Evolutionary conservation across 805 yeast genomes (phyloP).

Genomic region (Maudiozyma saulgeensis): DNA sequence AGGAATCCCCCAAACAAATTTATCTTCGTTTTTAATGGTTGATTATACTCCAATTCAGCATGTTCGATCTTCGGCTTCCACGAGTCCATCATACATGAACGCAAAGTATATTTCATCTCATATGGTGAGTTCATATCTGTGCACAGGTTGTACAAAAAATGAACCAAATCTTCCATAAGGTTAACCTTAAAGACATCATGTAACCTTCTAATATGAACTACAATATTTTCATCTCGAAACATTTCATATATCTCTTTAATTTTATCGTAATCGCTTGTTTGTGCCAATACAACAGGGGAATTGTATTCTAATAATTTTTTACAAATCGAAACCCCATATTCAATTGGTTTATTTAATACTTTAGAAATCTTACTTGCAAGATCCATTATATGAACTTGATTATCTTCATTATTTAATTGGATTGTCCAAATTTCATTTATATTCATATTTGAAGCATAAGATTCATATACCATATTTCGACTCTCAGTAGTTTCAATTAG

Average conservation of each 20-base stretch:
- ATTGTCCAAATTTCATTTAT: conserved; percentile 15
- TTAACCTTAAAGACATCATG: conserved; percentile 19
- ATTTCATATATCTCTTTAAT: conserved; percentile 11
- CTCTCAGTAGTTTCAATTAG: not conserved
- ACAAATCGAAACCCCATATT: conserved; percentile 18
- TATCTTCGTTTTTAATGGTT: conserved; percentile 9
- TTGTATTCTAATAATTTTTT: conserved; percentile 11
- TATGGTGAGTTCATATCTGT: conserved; percentile 5
- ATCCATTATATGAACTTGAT: conserved; percentile 19
- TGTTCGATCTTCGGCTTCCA: conserved; percentile 15
- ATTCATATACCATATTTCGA: conserved; percentile 1
- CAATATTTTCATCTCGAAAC: conserved; percentile 17
- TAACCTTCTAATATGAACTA: conserved; percentile 13
- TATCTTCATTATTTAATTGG: conserved; percentile 22
- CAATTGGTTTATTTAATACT: conserved; percentile 18
- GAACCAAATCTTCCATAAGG: conserved; percentile 17
- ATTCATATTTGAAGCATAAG: conserved; percentile 7
- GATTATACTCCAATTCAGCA: not conserved
- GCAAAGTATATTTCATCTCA: conserved; percentile 9
- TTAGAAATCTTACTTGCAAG: conserved; percentile 16
- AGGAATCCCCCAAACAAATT: conserved; percentile 24
- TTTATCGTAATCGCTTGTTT: conserved; percentile 11
- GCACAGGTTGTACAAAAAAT: conserved; percentile 16
- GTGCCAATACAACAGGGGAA: conserved; percentile 16
- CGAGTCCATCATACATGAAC: conserved; percentile 17